Evolutionary conservation across 352 stramenopile genomes (phyloP), one percentile per base, ranked within the genome.

Genomic region (Globisporangium lucens): DNA sequence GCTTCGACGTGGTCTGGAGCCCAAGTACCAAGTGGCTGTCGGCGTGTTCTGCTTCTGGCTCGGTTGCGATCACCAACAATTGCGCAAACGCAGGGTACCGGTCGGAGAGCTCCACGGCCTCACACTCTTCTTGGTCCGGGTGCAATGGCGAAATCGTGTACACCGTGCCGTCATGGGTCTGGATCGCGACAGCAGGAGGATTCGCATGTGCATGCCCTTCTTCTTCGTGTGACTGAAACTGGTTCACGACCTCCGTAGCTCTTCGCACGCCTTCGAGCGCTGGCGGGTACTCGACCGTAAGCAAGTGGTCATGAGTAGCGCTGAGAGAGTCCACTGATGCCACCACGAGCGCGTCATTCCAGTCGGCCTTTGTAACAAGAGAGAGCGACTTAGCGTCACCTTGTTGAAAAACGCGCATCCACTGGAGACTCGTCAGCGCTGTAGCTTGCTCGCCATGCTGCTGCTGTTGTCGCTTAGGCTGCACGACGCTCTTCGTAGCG

Each of bases 81-180:
- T 85, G 67, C 8, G 71, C 73, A 53, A 87, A 86, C 17, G 67
- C 29, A 5, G 74, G 72, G 22, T 73, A 73, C 3, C 67, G 77
- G 9, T 69, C 66, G 33, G 60, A 20, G 53, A 72, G 58, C 47
- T 60, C 67, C 20, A 43, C 66, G 29, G 36, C 20, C 22, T 29
- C 27, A 55, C 63, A 62, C 27, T 68, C 63, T 33, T 55, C 24
- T 33, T 4, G 20, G 5, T 56, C 43, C 1, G 30, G 17, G 41
- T 53, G 22, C 7, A 29, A 17, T 24, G 64, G 22, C 0, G 22
- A 38, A 30, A 87, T 22, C 55, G 56, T 70, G 60, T 80, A 76
- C 51, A 91, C 61, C 9, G 33, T 56, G 6, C 83, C 83, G 46
- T 74, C 69, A 8, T 82, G 75, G 8, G 52, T 78, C 65, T 91